Base-by-base conservation (phyloP, 139 green algal species). In the Closterium sp. region DNA sequence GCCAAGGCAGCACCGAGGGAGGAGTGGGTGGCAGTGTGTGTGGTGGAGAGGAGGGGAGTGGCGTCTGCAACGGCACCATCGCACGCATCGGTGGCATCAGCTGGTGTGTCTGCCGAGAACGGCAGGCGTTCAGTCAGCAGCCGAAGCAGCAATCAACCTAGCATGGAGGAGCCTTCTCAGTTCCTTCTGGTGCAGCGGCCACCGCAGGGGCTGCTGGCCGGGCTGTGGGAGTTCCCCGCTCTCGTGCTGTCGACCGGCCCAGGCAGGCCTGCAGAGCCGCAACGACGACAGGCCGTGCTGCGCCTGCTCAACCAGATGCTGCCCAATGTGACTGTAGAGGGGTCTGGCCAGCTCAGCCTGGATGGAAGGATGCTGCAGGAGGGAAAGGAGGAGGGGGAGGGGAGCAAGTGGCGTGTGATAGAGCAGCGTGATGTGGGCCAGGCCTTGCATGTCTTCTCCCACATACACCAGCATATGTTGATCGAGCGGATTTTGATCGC, bases 211-310 rank as follows among this genome's bases (percentile, higher is more conserved):
- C 91, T 96, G 35, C 87, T 96, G 6, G 93, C 93, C 33, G 94
- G 94, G 66, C 90, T 95, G 32, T 96, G 94, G 94, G 94, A 96
- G 93, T 96, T 96, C 55, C 94, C 94, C 23, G 85, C 86, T 36
- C 91, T 94, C 6, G 30, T 90, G 2, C 12, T 95, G 36, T 5
- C 86, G 30, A 28, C 55, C 2, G 87, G 87, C 32, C 38, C 86
- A 32, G 32, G 66, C 9, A 55, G 16, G 31, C 31, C 86, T 23
- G n/a, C 31, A 93, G 55, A 93, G 21, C 33, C 4, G 55, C 55
- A 76, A 86, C 19, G 86, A 12, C 12, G 86, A 34, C 35, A 4
- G 9, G 32, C 30, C 19, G 66, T 89, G n/a, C 16, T 88, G 35
- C 89, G 30, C 12, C 32, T 30, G 38, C 43, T 35, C 81, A 19